phyloP scores from a whole-genome alignment of 2,329 filamentous ascomycete genomes.

The Rutstroemia sp. region DNA sequence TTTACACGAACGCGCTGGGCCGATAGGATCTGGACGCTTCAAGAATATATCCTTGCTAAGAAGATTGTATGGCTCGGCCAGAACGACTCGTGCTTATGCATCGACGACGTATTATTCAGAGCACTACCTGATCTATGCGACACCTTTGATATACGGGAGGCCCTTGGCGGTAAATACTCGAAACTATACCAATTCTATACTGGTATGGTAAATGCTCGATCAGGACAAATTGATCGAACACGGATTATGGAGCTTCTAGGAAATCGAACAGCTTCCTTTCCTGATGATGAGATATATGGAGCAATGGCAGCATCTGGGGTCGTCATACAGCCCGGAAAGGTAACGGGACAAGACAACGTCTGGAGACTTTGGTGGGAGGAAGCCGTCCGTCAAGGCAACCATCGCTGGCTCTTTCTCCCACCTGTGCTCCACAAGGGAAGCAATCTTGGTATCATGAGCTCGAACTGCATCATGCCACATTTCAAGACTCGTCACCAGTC shows the following conservation, averaged over 20 bases:
- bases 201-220: conserved; percentile 4
- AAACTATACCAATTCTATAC: conserved; percentile 2
- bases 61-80: conserved; percentile 5
- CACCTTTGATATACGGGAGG: neutral
- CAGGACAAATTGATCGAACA: neutral
- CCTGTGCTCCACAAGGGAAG: neutral
- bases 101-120: neutral
- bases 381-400: conserved; percentile 1
- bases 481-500: neutral
- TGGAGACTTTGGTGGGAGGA: conserved; percentile 6
- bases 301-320: conserved; percentile 7
- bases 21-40: conserved; percentile 8
- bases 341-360: neutral
- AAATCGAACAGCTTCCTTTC: conserved; percentile 4
- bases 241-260: conserved; percentile 7
- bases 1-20: conserved; percentile 5
- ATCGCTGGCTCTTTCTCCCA: conserved; percentile 6
- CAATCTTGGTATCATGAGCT: neutral
- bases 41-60: conserved; percentile 5
- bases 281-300: conserved; percentile 6
- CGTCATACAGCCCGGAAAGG: neutral
- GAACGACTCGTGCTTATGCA: neutral
- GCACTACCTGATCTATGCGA: neutral
- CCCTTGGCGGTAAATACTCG: neutral
- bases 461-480: neutral